Conservation (phyloP, 352 stramenopile species). For the Pythium rishiriense region DNA sequence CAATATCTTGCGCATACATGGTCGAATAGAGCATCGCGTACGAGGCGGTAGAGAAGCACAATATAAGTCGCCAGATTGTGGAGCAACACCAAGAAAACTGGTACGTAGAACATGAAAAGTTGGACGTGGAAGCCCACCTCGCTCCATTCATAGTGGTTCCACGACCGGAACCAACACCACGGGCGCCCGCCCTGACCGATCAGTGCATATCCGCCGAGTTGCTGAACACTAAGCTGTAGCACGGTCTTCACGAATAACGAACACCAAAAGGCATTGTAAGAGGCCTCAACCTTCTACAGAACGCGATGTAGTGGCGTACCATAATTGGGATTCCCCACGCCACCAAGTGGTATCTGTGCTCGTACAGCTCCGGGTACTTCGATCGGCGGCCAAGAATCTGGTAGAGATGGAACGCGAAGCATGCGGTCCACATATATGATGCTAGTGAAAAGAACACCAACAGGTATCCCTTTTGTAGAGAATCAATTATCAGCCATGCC, state of each 20-base stretch:
- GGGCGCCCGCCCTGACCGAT: constrained; percentile 63
- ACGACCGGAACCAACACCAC: constrained; percentile 81
- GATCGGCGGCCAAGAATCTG: constrained; percentile 50
- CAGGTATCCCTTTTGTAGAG: constrained; percentile 60
- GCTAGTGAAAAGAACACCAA: constrained; percentile 68
- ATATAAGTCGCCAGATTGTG: constrained; percentile 70
- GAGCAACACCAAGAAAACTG: constrained; percentile 46
- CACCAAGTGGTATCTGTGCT: constrained; percentile 66
- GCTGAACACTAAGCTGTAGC: constrained; percentile 46
- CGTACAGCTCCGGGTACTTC: constrained; percentile 68
- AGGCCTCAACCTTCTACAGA: not conserved
- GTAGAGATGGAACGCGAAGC: constrained; percentile 78
- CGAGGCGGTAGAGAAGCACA: constrained; percentile 56
- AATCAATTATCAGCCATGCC: too few species aligned
- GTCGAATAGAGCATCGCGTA: constrained; percentile 19
- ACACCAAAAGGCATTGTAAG: not conserved
- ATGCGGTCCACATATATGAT: constrained; percentile 74
- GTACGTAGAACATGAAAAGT: constrained; percentile 60
- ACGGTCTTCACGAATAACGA: constrained; percentile 41
- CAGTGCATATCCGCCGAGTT: constrained; percentile 42
- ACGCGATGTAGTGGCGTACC: constrained; percentile 23
- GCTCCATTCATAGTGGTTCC: constrained; percentile 59
- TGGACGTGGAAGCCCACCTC: constrained; percentile 54
- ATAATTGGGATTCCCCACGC: constrained; percentile 58
- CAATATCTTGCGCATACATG: too few species aligned